Evolutionary conservation across 2,329 filamentous ascomycete species (phyloP), one percentile per base, ranked within the genome.

Genomic region (Sarocladium kiliense): DNA sequence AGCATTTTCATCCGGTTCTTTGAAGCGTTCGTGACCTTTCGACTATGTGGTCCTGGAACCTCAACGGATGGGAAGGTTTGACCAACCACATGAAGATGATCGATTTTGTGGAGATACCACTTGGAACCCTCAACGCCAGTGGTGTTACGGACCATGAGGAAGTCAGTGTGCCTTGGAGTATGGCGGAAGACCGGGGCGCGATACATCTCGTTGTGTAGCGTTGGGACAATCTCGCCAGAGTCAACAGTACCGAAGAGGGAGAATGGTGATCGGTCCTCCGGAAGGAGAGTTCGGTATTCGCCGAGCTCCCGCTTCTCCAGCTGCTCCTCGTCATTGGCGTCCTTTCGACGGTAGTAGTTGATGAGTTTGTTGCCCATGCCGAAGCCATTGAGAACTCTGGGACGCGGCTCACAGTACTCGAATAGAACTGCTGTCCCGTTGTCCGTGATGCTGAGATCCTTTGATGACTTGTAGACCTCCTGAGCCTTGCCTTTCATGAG

Each of bases 1-100:
- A 99, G 85, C 87, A 97, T 97, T 75, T 94, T 96, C 71, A 99
- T 86, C 34, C 94, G 85, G 70, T 94, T 96, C 76, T 99, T 99
- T 34, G 90, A 87, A n/a, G 93, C 91, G 56, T 95, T 96, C 0
- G 94, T 99, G 27, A 97, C 93, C 69, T 94, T 96, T 58, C 94
- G 82, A 36, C 91, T 95, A 68, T 97, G 92, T 2, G 92, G 93
- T 0, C 92, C 92, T 2, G 94, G 94, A 4, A 99, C 88, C 64
- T 97, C 92, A 27, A 93, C 85, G 0, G 89, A 91, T 1, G 94
- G 94, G 65, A 97, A 91, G 55, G 93, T 88, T 68, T 99, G 94
- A 6, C 94, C 94, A 23, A 96, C 94, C 18, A 91, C 87, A 65
- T 89, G 93, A 5, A 99, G 74, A 66, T 97, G 89, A 57, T 97